phyloP scores from a whole-genome alignment of 768 basidiomycete species.

The Naganishia randhawae region DNA sequence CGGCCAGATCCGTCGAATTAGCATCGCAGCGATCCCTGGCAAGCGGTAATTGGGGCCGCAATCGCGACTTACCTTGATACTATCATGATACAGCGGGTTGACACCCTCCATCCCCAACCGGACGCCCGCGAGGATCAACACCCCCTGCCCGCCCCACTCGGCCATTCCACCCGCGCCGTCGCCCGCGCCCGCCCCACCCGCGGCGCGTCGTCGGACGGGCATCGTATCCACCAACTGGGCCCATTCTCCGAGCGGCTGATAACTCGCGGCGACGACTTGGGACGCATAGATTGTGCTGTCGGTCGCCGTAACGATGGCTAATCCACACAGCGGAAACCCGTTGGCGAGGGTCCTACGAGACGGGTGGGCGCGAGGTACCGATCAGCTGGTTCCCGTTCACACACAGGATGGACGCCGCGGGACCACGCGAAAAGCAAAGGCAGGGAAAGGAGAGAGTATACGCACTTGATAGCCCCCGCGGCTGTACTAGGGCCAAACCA shows the following conservation, averaged over 20 bases:
- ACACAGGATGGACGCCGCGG: no score
- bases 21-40: neutral
- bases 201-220: conserved; percentile 12
- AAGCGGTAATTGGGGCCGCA: no score
- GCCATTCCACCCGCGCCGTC: conserved; percentile 31
- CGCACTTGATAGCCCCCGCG: conserved; percentile 89
- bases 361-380: neutral
- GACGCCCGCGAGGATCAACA: conserved; percentile 79
- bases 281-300: conserved; percentile 79
- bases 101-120: conserved; percentile 87
- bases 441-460: no score
- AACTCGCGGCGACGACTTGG: conserved; percentile 77
- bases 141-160: conserved; percentile 83
- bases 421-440: no score
- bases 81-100: conserved; percentile 89
- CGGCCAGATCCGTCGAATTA: neutral
- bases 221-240: conserved; percentile 3
- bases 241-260: conserved; percentile 35
- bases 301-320: conserved; percentile 75
- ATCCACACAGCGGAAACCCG: conserved; percentile 70
- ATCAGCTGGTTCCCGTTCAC: conserved; percentile 1
- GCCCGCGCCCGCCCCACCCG: neutral
- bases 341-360: conserved; percentile 65
- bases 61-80: conserved; percentile 60
- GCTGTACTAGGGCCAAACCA: conserved; percentile 99